These are phyloP conservation scores for Davidsoniella neocaledoniae DNA, from an alignment of 2,329 filamentous ascomycete genomes.

Conservation along the genomic window DNA sequence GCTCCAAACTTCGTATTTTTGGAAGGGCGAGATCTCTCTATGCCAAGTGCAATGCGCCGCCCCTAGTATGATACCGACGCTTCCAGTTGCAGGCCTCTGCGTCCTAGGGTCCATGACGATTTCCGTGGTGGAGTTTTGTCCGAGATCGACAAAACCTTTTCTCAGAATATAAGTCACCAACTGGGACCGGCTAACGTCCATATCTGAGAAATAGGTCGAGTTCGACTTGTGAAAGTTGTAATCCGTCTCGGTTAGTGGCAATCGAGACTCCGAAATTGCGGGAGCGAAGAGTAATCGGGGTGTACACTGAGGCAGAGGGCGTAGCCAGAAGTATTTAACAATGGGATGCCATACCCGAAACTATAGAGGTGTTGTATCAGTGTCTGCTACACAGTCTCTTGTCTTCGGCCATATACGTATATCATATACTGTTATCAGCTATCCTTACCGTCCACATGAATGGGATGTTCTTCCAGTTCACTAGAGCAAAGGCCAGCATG, in stretches of 20 bases:
- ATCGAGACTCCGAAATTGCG: slow-evolving; percentile 47
- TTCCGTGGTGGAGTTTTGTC: slow-evolving; percentile 30
- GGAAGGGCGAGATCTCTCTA: slow-evolving; percentile 52
- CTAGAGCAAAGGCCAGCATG: slow-evolving; percentile 36
- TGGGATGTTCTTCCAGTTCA: slow-evolving; percentile 60
- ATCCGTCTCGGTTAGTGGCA: slow-evolving; percentile 63
- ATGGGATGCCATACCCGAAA: slow-evolving; percentile 42
- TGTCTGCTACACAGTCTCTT: neutral
- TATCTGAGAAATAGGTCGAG: slow-evolving; percentile 73
- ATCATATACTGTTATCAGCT: neutral
- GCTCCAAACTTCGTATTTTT: slow-evolving; percentile 57
- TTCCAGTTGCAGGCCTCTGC: slow-evolving; percentile 33
- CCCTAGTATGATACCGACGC: slow-evolving; percentile 49
- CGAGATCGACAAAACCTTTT: slow-evolving; percentile 36
- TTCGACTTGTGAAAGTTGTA: slow-evolving; percentile 76
- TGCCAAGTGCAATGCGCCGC: slow-evolving; percentile 60
- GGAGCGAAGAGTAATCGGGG: slow-evolving; percentile 57
- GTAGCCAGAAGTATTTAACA: slow-evolving; percentile 34
- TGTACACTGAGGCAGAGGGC: slow-evolving; percentile 30
- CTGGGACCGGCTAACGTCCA: slow-evolving; percentile 69
- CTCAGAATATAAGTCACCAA: slow-evolving; percentile 54
- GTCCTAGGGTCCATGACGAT: slow-evolving; percentile 34
- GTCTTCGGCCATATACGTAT: neutral
- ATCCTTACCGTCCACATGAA: slow-evolving; percentile 56
- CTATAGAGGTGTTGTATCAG: slow-evolving; percentile 19